Evolutionary conservation across 139 green algal species (phyloP).

Genomic region (Chlorella sp.): DNA sequence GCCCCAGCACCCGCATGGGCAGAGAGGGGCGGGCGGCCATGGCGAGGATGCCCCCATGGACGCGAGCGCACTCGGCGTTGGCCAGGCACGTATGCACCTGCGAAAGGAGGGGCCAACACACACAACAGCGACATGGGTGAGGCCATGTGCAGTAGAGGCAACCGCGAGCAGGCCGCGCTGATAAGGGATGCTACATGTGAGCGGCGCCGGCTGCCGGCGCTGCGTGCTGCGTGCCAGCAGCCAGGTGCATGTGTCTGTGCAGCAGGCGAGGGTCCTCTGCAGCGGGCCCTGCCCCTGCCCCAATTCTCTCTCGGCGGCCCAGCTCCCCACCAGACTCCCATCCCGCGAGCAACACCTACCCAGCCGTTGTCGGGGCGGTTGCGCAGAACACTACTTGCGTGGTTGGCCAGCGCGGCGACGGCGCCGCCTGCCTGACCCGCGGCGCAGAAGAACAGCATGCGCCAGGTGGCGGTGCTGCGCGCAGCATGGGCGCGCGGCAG

Average conservation of each 20-base stretch:
- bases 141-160: neutral
- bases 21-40: constrained; percentile 7
- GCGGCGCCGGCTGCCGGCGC: neutral
- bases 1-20: constrained; percentile 4
- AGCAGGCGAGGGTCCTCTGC: neutral
- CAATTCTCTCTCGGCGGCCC: neutral
- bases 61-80: constrained; percentile 14
- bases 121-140: neutral
- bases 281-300: neutral
- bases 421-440: neutral
- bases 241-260: neutral
- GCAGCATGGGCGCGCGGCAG: too few species aligned
- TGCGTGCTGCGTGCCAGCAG: neutral
- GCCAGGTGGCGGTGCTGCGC: too few species aligned
- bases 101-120: neutral
- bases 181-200: neutral
- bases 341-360: neutral
- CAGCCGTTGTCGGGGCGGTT: constrained; percentile 22
- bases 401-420: constrained; percentile 18
- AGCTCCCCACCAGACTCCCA: neutral
- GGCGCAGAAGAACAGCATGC: constrained; percentile 24
- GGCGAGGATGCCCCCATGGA: constrained; percentile 12
- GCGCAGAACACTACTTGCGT: neutral
- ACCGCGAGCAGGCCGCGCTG: neutral
- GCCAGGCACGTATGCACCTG: constrained; percentile 18